phyloP scores from a whole-genome alignment of 1,284 basidiomycete genomes.

The Boletellus sp. region DNA sequence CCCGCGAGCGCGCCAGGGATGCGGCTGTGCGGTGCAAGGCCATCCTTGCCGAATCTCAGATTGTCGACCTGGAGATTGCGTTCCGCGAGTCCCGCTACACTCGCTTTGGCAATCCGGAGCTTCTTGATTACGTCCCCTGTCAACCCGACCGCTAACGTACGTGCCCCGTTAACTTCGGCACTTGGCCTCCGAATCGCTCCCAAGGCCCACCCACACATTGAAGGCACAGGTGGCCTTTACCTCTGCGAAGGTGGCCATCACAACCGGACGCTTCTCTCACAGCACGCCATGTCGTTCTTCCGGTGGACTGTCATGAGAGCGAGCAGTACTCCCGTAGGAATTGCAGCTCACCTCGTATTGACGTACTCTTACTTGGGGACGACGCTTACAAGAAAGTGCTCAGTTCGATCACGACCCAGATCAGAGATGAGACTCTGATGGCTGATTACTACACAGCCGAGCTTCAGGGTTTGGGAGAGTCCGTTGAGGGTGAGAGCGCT shows the following conservation, averaged over 20 bases:
- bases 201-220: conserved; percentile 15
- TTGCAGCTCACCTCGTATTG: conserved; percentile 5
- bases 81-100: conserved; percentile 5
- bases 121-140: conserved; percentile 20
- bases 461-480: no score
- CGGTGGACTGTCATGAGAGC: conserved; percentile 15
- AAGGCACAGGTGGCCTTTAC: conserved; percentile 36
- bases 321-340: conserved; percentile 11
- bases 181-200: conserved; percentile 35
- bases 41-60: conserved; percentile 20
- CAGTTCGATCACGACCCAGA: not conserved
- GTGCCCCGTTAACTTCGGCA: conserved; percentile 31
- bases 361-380: conserved; percentile 26
- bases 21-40: conserved; percentile 23
- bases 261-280: conserved; percentile 29
- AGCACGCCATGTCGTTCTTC: conserved; percentile 26
- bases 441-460: no score
- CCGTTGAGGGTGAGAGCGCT: conserved; percentile 8
- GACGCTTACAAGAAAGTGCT: conserved; percentile 1
- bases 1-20: conserved; percentile 20
- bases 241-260: conserved; percentile 21
- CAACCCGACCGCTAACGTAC: conserved; percentile 26
- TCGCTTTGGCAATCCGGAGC: conserved; percentile 24
- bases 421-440: not conserved
- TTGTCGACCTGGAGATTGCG: conserved; percentile 9